Evolutionary conservation across 2,329 filamentous ascomycete genomes (phyloP), one percentile per base, ranked within the genome.

Genomic region (Neurospora sp.): DNA sequence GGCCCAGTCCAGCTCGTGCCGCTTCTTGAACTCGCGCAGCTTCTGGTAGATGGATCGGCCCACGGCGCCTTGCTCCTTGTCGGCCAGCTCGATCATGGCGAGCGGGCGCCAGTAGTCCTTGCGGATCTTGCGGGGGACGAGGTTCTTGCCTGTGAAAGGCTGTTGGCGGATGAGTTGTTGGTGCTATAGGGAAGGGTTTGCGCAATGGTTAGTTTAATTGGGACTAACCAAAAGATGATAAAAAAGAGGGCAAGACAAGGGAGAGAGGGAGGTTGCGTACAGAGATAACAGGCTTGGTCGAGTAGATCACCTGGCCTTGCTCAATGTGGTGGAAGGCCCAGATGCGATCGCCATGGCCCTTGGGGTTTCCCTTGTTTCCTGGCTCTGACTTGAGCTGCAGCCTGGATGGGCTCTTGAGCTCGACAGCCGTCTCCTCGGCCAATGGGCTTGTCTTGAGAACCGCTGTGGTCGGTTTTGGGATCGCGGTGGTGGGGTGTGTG

Each of bases 101-200:
- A 91, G 80, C 6, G 87, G 86, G 40, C 81, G 80, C 89, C 89
- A 91, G 79, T 88, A 87, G 80, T 91, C 89, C 78, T 88, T 89
- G 70, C 89, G 87, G 46, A 91, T 81, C 75, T 86, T 87, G 69
- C 84, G 78, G 2, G 88, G 88, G 73, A 87, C 85, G 66, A 86
- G 84, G 79, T 91, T 90, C 78, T 91, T 91, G 79, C 88, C 89
- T 73, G 88, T 88, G 81, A 86, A 91, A 66, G 87, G 85, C 71
- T 91, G 74, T 66, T 80, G 78, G 11, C 72, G 68, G 36, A 77
- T 70, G 19, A 76, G 75, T 23, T 62, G 52, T 62, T 62, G 52
- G 52, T 62, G 52, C 52, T 62, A 15, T 10, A 23, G 43, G n/a
- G 37, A 1, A n/a, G 15, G 62, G 62, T 38, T 36, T n/a, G 37